Conservation (phyloP, 805 yeast genomes). For the Priceomyces haplophilus region DNA sequence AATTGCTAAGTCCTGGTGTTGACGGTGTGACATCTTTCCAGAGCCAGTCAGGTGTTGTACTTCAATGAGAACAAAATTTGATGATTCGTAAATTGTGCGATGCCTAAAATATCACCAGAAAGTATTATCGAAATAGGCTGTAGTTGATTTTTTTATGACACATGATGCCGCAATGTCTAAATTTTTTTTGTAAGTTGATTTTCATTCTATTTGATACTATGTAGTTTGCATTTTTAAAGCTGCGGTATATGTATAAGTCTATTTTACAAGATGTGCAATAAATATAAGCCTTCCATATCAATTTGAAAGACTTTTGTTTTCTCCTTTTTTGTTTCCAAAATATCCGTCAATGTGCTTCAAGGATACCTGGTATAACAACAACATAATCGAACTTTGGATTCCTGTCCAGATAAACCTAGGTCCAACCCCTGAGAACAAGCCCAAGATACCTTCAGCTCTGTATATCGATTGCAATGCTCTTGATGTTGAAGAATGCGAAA, state of each 20-base stretch:
- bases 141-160: too few species aligned
- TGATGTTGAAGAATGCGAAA: slow-evolving; percentile 24
- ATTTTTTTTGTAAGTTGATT: too few species aligned
- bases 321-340: background rate
- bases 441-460: slow-evolving; percentile 69
- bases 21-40: slow-evolving; percentile 19
- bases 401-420: slow-evolving; percentile 97
- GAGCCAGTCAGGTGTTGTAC: background rate
- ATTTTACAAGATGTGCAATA: background rate
- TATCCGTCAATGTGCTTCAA: slow-evolving; percentile 49
- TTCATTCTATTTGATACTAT: too few species aligned
- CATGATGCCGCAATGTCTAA: too few species aligned
- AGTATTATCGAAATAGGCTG: too few species aligned
- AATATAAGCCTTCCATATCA: background rate
- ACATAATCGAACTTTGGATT: slow-evolving; percentile 90
- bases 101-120: too few species aligned
- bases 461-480: slow-evolving; percentile 46
- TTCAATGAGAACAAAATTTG: too few species aligned
- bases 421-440: slow-evolving; percentile 91
- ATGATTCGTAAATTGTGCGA: too few species aligned
- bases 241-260: background rate
- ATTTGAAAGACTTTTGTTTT: background rate
- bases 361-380: slow-evolving; percentile 78
- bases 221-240: background rate
- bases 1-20: slow-evolving; percentile 57